These are phyloP conservation scores for Suhomyces bokatorum DNA, from an alignment of 1,139 yeast species.

Conservation along the genomic window DNA sequence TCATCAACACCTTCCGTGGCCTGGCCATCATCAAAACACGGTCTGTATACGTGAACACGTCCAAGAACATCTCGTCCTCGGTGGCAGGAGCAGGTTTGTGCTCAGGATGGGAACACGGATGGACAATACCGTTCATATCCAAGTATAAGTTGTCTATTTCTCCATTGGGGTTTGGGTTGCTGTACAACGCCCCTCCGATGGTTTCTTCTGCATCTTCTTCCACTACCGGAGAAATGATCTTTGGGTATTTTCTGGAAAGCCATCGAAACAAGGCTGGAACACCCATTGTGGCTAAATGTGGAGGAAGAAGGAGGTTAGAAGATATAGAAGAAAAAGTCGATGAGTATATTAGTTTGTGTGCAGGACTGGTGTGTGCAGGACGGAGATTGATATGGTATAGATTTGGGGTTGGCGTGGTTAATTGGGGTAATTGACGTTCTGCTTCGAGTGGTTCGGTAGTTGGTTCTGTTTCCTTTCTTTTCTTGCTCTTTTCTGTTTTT, in stretches of 20 bases:
- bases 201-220: slow-evolving; percentile 70
- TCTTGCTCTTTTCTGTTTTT: too few relatives aligned
- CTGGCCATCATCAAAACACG: slow-evolving; percentile 90
- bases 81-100: slow-evolving; percentile 91
- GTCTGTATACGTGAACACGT: slow-evolving; percentile 85
- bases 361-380: neutral
- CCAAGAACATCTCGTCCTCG: slow-evolving; percentile 93
- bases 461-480: too few relatives aligned
- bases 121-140: slow-evolving; percentile 98
- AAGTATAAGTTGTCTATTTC: slow-evolving; percentile 87
- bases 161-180: slow-evolving; percentile 89
- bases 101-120: slow-evolving; percentile 97
- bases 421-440: neutral
- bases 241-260: slow-evolving; percentile 91
- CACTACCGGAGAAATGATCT: slow-evolving; percentile 85
- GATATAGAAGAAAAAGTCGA: slow-evolving; percentile 5
- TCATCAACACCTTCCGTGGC: slow-evolving; percentile 87
- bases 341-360: neutral
- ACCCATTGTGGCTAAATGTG: slow-evolving; percentile 42
- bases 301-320: neutral
- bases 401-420: neutral
- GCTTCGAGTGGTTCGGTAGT: too few relatives aligned
- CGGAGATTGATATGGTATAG: neutral
- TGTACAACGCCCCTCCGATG: slow-evolving; percentile 60
- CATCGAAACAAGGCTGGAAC: slow-evolving; percentile 98